Evolutionary conservation across 345 rosid genomes (phyloP), one percentile per base, ranked within the genome.

Genomic region (Alliaria petiolata): DNA sequence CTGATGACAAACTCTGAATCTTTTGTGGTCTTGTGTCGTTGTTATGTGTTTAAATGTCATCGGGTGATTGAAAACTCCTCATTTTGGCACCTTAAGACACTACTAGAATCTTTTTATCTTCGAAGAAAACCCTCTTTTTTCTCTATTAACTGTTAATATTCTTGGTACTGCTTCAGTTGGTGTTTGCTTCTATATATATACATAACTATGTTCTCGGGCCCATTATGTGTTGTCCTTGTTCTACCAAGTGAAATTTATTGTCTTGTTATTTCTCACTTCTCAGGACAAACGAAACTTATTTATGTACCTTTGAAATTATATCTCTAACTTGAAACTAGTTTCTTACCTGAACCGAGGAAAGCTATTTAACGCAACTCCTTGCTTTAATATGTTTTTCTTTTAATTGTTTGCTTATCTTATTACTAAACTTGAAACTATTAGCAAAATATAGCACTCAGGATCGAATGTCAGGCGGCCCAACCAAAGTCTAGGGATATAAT

Each of bases 121-220:
- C 74, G 7, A 75, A 35, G 55, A 67, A 40, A 59, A 19, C 3
- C 5, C n/a, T 28, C 39, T 58, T 47, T 46, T 69, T 49, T 49
- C 38, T 49, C n/a, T 51, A 6, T 57, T 57, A 50, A 67, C 69
- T 75, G 63, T 75, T 60, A 26, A 51, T 67, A 67, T 75, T 75
- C 78, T 43, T 52, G 50, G 19, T 75, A 51, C 63, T 67, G 63
- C 43, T 60, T 60, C 69, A 75, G 69, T 75, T 67, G 78, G 73
- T 67, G 78, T 75, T 59, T 67, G 30, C 35, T 52, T 67, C 63
- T 67, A 30, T 42, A 44, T 50, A 34, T 15, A 45, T 51, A 65
- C 33, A 52, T 25, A 14, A 49, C 45, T 40, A 56, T 38, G 30
- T 65, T 36, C 70, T 64, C 69, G 19, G 19, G 33, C 49, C 45